phyloP scores from a whole-genome alignment of 192 early-diverging fungal genomes.

The Coemansia sp. region DNA sequence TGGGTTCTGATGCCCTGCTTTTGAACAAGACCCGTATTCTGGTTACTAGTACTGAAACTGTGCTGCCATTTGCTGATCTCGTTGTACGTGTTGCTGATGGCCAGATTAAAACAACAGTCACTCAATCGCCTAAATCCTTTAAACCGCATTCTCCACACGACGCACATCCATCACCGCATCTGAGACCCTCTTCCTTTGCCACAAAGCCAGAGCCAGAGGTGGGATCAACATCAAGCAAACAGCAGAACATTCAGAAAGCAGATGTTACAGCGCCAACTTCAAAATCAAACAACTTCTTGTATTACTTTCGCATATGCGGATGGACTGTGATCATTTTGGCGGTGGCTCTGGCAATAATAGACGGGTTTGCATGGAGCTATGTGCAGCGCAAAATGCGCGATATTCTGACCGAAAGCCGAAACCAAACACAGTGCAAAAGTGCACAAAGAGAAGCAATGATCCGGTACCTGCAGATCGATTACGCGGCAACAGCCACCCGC shows the following conservation, averaged over 20 bases:
- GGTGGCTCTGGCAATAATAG: neutral
- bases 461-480: conserved; percentile 11
- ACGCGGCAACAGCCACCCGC: neutral
- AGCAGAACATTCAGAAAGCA: neutral
- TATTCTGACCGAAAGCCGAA: neutral
- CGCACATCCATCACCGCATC: no score
- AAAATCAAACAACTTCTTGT: conserved; percentile 1
- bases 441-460: neutral
- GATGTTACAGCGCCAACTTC: no score
- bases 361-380: neutral
- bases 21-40: conserved; percentile 72
- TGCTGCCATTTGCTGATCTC: conserved; percentile 8
- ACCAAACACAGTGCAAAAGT: neutral
- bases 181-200: no score
- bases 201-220: neutral
- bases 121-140: neutral
- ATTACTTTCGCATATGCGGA: conserved; percentile 16
- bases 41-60: conserved; percentile 56
- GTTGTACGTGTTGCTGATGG: conserved; percentile 10
- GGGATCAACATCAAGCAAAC: neutral
- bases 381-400: neutral
- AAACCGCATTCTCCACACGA: neutral
- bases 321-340: neutral
- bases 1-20: conserved; percentile 46
- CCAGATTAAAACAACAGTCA: neutral